phyloP scores from a whole-genome alignment of 2,329 filamentous ascomycete species.

The Fusarium sp. region DNA sequence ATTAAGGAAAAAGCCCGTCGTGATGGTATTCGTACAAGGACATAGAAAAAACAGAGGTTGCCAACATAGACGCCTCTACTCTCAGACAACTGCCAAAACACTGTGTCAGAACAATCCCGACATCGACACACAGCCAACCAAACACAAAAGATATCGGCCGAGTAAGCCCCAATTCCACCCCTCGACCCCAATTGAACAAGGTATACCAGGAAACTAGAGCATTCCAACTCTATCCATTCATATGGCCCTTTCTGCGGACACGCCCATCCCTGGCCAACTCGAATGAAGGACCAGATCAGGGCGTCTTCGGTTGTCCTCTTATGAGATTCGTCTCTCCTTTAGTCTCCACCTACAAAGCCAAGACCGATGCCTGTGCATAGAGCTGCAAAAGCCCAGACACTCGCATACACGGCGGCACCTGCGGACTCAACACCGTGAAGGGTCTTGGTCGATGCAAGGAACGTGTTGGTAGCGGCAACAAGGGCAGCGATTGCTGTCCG shows the following conservation, averaged over 20 bases:
- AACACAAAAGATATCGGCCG: not conserved
- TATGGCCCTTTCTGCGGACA: slow-evolving; percentile 12
- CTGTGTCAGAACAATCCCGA: not conserved
- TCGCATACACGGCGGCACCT: slow-evolving; percentile 79
- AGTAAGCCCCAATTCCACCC: slow-evolving; percentile 13
- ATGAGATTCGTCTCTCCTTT: slow-evolving; percentile 32
- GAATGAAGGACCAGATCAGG: slow-evolving; percentile 1
- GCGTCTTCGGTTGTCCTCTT: slow-evolving; percentile 1
- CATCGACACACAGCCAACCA: slow-evolving; percentile 15
- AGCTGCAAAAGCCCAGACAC: slow-evolving; percentile 78
- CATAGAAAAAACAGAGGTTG: slow-evolving; percentile 10
- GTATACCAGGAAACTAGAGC: slow-evolving; percentile 26
- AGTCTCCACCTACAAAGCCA: slow-evolving; percentile 62
- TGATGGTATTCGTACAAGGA: slow-evolving; percentile 20
- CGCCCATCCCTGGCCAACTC: slow-evolving; percentile 14
- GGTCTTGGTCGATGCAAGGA: slow-evolving; percentile 73
- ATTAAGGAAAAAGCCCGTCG: not conserved
- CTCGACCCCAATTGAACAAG: slow-evolving; percentile 16
- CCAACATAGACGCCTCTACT: not conserved
- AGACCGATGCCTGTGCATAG: slow-evolving; percentile 68
- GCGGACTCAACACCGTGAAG: slow-evolving; percentile 76
- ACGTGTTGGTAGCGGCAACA: slow-evolving; percentile 68
- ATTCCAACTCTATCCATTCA: slow-evolving; percentile 28
- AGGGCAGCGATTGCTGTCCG: slow-evolving; percentile 71
- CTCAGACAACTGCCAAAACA: not conserved